phyloP scores from a whole-genome alignment of 176 grass and related monocot species.

The Poa annua region DNA sequence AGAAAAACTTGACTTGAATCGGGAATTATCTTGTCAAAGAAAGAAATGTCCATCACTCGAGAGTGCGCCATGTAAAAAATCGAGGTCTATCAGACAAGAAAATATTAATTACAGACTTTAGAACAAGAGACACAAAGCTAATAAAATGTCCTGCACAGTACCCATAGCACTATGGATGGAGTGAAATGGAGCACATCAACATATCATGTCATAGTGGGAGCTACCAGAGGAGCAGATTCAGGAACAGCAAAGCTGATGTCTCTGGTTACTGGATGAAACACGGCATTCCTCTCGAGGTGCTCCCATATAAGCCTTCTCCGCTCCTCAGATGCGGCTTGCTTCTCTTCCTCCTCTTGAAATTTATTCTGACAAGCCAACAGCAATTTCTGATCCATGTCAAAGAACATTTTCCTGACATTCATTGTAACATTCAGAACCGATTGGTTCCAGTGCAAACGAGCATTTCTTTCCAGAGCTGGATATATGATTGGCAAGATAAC shows the following conservation, averaged over 20 bases:
- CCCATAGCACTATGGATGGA: constrained; percentile 46
- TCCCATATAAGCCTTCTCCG: constrained; percentile 89
- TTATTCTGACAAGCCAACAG: constrained; percentile 80
- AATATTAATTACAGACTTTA: constrained; percentile 60
- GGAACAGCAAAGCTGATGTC: constrained; percentile 62
- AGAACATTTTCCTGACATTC: constrained; percentile 92
- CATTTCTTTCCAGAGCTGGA: constrained; percentile 83
- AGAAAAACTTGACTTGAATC: constrained; percentile 36
- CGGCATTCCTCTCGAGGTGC: constrained; percentile 62
- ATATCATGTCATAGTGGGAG: constrained; percentile 66
- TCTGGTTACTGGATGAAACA: constrained; percentile 58
- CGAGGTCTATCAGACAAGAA: constrained; percentile 40
- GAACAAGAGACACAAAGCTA: constrained; percentile 41
- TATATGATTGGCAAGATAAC: constrained; percentile 81
- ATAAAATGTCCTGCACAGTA: constrained; percentile 49
- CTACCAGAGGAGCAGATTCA: constrained; percentile 58
- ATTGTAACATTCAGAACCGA: constrained; percentile 86
- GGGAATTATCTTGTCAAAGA: constrained; percentile 41
- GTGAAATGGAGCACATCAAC: constrained; percentile 28
- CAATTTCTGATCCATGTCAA: constrained; percentile 85
- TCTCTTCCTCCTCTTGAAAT: constrained; percentile 88
- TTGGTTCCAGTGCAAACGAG: constrained; percentile 86
- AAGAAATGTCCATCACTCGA: constrained; percentile 42
- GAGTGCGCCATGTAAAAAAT: constrained; percentile 48
- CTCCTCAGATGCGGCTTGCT: constrained; percentile 58